Evolutionary conservation across 1,139 yeast genomes (phyloP).

Genomic region (Kodamaea sp.): DNA sequence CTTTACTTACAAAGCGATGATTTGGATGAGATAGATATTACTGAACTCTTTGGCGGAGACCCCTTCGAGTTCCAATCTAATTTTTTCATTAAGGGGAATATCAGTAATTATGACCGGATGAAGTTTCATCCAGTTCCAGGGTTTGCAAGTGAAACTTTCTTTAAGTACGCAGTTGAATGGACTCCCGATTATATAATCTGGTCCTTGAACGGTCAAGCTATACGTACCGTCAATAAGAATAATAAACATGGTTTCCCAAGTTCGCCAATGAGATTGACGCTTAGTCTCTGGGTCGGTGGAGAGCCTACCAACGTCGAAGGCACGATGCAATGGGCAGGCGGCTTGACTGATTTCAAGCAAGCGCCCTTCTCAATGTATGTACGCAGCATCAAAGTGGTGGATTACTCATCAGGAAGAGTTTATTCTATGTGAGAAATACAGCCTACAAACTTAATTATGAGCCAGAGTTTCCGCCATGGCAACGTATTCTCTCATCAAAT

Average conservation of each 20-base stretch:
- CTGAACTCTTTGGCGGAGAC: slow-evolving; percentile 43
- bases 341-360: slow-evolving; percentile 33
- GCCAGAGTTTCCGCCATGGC: no score
- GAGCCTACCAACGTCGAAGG: slow-evolving; percentile 44
- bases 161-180: slow-evolving; percentile 39
- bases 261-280: slow-evolving; percentile 37
- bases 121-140: slow-evolving; percentile 24
- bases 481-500: no score
- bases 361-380: slow-evolving; percentile 36
- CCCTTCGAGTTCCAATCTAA: slow-evolving; percentile 36
- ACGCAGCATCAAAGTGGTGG: slow-evolving; percentile 26
- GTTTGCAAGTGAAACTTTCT: slow-evolving; percentile 24
- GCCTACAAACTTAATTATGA: no score
- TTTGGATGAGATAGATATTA: slow-evolving; percentile 46
- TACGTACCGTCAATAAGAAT: slow-evolving; percentile 20
- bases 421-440: slow-evolving; percentile 15
- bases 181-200: slow-evolving; percentile 31
- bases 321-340: slow-evolving; percentile 47
- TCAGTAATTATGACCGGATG: slow-evolving; percentile 41
- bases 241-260: slow-evolving; percentile 33
- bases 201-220: slow-evolving; percentile 28
- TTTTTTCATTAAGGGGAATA: slow-evolving; percentile 45
- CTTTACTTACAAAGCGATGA: slow-evolving; percentile 46
- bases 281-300: slow-evolving; percentile 44
- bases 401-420: slow-evolving; percentile 33